These are phyloP conservation scores for Santalum album DNA, from an alignment of 164 flowering plant species.

Conservation along the genomic window DNA sequence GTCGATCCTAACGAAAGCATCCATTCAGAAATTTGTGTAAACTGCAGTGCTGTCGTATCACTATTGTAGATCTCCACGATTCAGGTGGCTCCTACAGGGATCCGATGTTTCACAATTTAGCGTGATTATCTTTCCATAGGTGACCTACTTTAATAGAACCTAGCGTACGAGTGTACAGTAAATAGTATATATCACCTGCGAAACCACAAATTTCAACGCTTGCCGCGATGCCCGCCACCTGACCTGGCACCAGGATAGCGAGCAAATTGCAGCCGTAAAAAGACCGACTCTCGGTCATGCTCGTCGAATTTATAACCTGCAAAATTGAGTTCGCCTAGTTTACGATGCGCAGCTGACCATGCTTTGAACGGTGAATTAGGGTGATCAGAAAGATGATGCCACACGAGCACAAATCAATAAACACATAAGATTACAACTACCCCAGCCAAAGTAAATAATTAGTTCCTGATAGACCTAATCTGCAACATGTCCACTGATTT, in stretches of 20 bases:
- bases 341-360: slow-evolving; percentile 30
- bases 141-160: slow-evolving; percentile 9
- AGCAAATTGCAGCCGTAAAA: slow-evolving; percentile 83
- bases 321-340: slow-evolving; percentile 52
- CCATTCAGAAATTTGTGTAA: slow-evolving; percentile 3
- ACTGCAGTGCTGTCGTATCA: slow-evolving; percentile 14
- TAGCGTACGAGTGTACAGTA: slow-evolving; percentile 15
- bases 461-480: too few species aligned
- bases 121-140: slow-evolving; percentile 7
- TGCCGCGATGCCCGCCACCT: slow-evolving; percentile 80
- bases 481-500: not conserved
- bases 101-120: slow-evolving; percentile 28
- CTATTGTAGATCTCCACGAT: slow-evolving; percentile 12
- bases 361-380: slow-evolving; percentile 16
- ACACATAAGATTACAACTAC: not conserved
- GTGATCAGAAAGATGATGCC: slow-evolving; percentile 11
- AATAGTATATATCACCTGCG: slow-evolving; percentile 43
- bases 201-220: slow-evolving; percentile 43
- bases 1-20: slow-evolving; percentile 18
- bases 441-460: too few species aligned
- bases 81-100: slow-evolving; percentile 48
- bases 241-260: slow-evolving; percentile 97
- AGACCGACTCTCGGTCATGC: slow-evolving; percentile 68
- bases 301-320: slow-evolving; percentile 95
- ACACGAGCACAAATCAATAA: slow-evolving; percentile 5